Percentiles rank a stretch among this genome's conserved stretches.
Conservation (phyloP, 2,329 filamentous ascomycete species). For the Claviceps purpurea region DNA sequence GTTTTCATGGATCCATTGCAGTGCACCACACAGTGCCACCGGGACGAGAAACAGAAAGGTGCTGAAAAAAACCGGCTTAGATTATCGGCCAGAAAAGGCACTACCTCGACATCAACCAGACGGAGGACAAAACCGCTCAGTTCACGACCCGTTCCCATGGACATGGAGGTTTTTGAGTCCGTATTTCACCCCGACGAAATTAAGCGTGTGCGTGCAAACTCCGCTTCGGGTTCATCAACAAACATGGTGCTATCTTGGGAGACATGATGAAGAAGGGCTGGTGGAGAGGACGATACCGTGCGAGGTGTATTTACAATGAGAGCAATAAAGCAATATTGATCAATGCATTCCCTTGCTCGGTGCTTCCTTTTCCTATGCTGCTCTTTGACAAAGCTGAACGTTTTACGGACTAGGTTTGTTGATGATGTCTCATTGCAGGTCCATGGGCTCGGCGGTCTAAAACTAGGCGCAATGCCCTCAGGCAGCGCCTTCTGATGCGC, state of each 20-base stretch:
- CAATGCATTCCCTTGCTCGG: no score
- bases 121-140: conserved; percentile 18
- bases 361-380: no score
- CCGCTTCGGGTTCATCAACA: conserved; percentile 42
- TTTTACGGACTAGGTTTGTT: no score
- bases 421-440: no score
- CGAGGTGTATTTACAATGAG: not conserved
- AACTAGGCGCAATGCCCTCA: no score
- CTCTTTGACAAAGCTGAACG: no score
- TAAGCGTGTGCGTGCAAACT: conserved; percentile 32
- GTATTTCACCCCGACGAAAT: conserved; percentile 39
- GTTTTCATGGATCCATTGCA: conserved; percentile 46
- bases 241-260: conserved; percentile 30
- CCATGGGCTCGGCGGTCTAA: no score
- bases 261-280: not conserved
- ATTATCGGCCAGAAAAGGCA: no score
- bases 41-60: conserved; percentile 16
- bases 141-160: conserved; percentile 18
- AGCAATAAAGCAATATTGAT: no score
- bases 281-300: not conserved
- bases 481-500: no score
- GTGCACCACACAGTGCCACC: conserved; percentile 29
- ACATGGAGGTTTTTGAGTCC: conserved; percentile 39
- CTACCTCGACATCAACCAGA: not conserved
- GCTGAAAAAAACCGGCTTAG: no score